Conservation (phyloP, 352 stramenopile genomes). For the Peronospora tabacina region DNA sequence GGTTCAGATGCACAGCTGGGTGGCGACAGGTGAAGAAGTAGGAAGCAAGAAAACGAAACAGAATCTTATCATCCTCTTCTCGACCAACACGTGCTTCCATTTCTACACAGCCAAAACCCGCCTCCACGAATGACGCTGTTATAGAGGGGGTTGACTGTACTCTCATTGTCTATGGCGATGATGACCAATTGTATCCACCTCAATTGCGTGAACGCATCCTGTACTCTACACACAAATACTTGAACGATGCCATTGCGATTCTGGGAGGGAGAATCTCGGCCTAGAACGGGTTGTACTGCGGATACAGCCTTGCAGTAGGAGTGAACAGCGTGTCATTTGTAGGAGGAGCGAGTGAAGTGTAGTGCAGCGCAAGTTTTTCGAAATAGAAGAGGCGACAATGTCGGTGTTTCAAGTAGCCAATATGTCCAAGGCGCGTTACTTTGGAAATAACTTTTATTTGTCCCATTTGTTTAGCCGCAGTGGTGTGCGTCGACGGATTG, state of each 20-base stretch:
- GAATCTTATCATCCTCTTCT: too few species aligned
- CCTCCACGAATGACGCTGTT: too few species aligned
- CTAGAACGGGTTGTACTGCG: slow-evolving; percentile 45
- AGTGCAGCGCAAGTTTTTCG: slow-evolving; percentile 47
- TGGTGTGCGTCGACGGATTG: slow-evolving; percentile 32
- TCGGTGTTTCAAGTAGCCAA: slow-evolving; percentile 36
- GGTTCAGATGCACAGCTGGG: too few species aligned
- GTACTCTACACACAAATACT: slow-evolving; percentile 42
- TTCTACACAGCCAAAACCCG: too few species aligned
- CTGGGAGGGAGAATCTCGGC: slow-evolving; percentile 44
- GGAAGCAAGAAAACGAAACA: too few species aligned
- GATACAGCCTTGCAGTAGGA: slow-evolving; percentile 38
- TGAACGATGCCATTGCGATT: slow-evolving; percentile 39
- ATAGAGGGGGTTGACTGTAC: too few species aligned
- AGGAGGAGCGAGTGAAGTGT: slow-evolving; percentile 43
- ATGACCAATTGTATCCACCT: slow-evolving; percentile 36
- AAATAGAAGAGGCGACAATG: slow-evolving; percentile 22
- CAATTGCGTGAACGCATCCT: slow-evolving; percentile 36
- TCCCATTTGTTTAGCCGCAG: slow-evolving; percentile 41
- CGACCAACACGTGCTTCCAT: too few species aligned
- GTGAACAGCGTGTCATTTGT: slow-evolving; percentile 50
- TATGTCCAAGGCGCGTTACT: slow-evolving; percentile 40
- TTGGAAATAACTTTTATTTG: slow-evolving; percentile 50
- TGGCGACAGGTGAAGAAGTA: too few species aligned
- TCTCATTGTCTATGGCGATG: slow-evolving; percentile 53